Conservation (phyloP, 371 early-diverging fungal species). For the Mucor plumbeus region DNA sequence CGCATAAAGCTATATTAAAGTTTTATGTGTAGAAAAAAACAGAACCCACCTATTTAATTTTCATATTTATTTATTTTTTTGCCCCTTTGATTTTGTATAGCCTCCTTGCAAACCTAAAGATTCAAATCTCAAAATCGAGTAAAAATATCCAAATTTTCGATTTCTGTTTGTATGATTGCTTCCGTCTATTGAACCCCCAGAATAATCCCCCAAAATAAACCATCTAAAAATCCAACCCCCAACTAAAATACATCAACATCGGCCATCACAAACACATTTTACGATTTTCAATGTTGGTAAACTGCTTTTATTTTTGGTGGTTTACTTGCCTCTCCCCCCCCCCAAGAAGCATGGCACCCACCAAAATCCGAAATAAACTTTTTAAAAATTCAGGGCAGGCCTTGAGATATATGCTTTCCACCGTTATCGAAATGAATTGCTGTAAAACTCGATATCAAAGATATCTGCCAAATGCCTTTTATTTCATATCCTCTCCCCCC, state of each 20-base stretch:
- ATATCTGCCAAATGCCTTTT: background rate
- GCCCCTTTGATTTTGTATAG: background rate
- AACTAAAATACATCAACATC: background rate
- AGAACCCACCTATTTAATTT: background rate
- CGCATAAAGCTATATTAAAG: background rate
- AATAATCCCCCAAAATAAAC: background rate
- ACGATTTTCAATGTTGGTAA: slow-evolving; percentile 15
- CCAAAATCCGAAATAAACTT: background rate
- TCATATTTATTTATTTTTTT: background rate
- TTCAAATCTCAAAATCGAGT: background rate
- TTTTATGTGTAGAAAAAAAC: background rate
- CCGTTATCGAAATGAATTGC: slow-evolving; percentile 10
- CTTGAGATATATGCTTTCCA: background rate
- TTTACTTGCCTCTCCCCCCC: too few species aligned
- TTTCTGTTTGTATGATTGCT: background rate
- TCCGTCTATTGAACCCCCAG: background rate
- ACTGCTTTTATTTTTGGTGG: background rate
- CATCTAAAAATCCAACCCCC: background rate
- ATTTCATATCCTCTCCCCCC: background rate
- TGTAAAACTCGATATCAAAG: slow-evolving; percentile 19
- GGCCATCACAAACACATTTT: background rate
- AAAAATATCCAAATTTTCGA: background rate
- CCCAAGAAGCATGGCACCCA: background rate
- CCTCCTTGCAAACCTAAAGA: background rate
- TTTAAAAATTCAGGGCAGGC: background rate